These are phyloP conservation scores for Alliaria petiolata DNA, from an alignment of 345 rosid species.

Conservation along the genomic window DNA sequence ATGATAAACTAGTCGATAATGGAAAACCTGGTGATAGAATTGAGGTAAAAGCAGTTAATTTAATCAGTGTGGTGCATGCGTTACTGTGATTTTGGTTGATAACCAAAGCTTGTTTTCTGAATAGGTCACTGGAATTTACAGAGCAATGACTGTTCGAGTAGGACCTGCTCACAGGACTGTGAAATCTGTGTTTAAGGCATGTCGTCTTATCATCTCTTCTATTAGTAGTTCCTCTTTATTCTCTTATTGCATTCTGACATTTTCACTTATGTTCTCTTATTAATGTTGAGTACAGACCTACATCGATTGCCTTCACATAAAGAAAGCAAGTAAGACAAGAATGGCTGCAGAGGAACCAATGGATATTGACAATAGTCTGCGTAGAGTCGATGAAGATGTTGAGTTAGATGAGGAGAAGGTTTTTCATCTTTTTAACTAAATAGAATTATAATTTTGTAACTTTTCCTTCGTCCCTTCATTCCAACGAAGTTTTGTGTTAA, in stretches of 20 bases:
- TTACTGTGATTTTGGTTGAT: not conserved
- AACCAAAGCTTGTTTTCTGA: constrained; percentile 3
- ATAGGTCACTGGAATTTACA: constrained; percentile 90
- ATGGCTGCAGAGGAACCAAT: constrained; percentile 71
- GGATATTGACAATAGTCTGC: constrained; percentile 62
- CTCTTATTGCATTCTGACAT: not conserved
- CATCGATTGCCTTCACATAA: constrained; percentile 91
- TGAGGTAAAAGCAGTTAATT: constrained; percentile 52
- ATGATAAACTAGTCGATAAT: constrained; percentile 90
- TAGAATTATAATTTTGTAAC: not conserved
- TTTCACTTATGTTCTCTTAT: constrained; percentile 7
- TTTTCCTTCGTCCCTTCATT: not conserved
- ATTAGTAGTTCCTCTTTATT: not conserved
- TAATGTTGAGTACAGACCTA: constrained; percentile 51
- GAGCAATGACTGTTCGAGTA: constrained; percentile 92
- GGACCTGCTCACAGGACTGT: constrained; percentile 89
- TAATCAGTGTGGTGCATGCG: not conserved
- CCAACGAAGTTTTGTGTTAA: not conserved
- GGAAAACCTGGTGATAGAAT: constrained; percentile 98
- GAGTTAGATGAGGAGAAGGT: constrained; percentile 75
- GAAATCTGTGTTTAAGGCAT: constrained; percentile 89
- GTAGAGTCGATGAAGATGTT: constrained; percentile 57
- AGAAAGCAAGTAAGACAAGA: constrained; percentile 79
- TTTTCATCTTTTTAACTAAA: not conserved
- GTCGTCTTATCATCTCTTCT: constrained; percentile 5